These are phyloP conservation scores for Trichoderma asperellum DNA, from an alignment of 2,329 filamentous ascomycete species.

Conservation along the genomic window DNA sequence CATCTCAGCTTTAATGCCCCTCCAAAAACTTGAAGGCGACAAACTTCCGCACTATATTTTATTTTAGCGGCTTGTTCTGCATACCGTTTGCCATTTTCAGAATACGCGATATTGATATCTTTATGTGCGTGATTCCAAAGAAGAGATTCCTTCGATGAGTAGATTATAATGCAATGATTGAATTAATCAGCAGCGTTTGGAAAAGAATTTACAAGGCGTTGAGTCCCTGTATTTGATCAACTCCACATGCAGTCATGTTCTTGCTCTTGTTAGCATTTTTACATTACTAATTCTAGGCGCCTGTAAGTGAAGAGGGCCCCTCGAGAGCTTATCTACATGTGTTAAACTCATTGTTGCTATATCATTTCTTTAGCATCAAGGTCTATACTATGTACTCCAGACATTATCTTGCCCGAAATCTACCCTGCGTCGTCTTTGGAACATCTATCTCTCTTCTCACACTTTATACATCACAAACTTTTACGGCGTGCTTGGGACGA, in stretches of 20 bases:
- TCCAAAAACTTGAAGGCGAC: not conserved
- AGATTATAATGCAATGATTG: not conserved
- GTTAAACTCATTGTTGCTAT: not conserved
- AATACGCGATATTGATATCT: not conserved
- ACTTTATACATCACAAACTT: not conserved
- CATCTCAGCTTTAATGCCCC: not conserved
- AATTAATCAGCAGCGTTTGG: not conserved
- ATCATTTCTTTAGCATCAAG: not conserved
- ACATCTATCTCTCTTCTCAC: not conserved
- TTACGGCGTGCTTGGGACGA: not conserved
- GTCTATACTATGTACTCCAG: not conserved
- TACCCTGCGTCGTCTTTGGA: not conserved
- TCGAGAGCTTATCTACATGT: not conserved
- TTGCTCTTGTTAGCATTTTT: too few species aligned
- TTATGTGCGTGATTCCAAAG: not conserved
- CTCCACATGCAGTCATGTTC: not conserved
- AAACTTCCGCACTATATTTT: not conserved
- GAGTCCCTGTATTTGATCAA: not conserved
- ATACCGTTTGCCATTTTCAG: not conserved
- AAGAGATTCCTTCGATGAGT: not conserved
- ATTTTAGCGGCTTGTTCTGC: not conserved
- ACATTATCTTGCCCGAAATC: not conserved
- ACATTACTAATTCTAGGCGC: not conserved
- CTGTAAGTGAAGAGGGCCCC: too few species aligned
- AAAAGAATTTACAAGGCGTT: not conserved